phyloP scores from a whole-genome alignment of 352 stramenopile genomes.

The Phytopythium boreale region DNA sequence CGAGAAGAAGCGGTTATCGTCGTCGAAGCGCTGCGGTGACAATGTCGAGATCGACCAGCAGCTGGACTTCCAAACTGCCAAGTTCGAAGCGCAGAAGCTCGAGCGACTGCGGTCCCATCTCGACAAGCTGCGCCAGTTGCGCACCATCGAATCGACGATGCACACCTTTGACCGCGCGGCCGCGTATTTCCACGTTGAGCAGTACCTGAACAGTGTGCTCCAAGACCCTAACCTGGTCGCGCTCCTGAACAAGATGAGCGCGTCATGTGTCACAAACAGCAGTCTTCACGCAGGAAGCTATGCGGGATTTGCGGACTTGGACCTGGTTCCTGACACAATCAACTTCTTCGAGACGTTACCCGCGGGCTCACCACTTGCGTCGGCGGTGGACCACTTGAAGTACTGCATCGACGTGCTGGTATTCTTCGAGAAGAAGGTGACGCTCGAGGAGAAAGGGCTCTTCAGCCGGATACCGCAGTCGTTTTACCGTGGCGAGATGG shows the following conservation, averaged over 20 bases:
- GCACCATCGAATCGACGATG: slow-evolving; percentile 72
- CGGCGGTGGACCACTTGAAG: slow-evolving; percentile 73
- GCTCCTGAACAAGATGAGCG: slow-evolving; percentile 74
- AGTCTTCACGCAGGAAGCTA: slow-evolving; percentile 11
- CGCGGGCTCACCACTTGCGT: slow-evolving; percentile 41
- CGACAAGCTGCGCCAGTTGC: slow-evolving; percentile 68
- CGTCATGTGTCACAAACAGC: slow-evolving; percentile 27
- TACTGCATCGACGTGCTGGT: slow-evolving; percentile 83
- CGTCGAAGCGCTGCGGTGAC: slow-evolving; percentile 51
- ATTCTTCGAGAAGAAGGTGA: slow-evolving; percentile 88
- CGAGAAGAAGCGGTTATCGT: slow-evolving; percentile 56
- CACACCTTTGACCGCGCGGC: slow-evolving; percentile 79
- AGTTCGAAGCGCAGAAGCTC: slow-evolving; percentile 57
- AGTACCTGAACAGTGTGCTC: slow-evolving; percentile 78
- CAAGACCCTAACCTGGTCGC: slow-evolving; percentile 61
- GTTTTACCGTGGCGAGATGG: slow-evolving; percentile 72
- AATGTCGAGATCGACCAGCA: slow-evolving; percentile 54
- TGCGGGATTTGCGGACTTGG: slow-evolving; percentile 31
- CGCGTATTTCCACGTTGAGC: slow-evolving; percentile 80
- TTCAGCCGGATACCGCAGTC: slow-evolving; percentile 73
- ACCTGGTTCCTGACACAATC: slow-evolving; percentile 51
- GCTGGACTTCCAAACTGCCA: slow-evolving; percentile 70
- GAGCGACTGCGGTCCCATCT: slow-evolving; percentile 66
- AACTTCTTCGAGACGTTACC: slow-evolving; percentile 75
- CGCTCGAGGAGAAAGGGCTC: slow-evolving; percentile 53